Evolutionary conservation across 345 rosid species (phyloP).

Genomic region (Orychophragmus violaceus): DNA sequence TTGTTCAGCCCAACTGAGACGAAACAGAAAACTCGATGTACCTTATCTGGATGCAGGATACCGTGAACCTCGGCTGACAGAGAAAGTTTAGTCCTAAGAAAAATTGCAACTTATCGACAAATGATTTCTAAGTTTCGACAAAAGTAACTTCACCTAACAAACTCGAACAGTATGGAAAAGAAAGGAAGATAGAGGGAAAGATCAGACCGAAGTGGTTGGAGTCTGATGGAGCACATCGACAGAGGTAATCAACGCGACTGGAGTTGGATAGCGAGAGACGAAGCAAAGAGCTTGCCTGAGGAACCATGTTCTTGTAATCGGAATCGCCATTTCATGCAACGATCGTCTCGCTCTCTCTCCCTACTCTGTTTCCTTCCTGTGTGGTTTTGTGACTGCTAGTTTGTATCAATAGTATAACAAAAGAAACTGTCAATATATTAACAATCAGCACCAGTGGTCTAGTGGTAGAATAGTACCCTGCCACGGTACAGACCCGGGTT

Average conservation of each 20-base stretch:
- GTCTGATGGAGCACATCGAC: slow-evolving; percentile 37
- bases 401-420: neutral
- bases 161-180: too few relatives aligned
- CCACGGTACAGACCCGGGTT: slow-evolving; percentile 68
- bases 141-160: too few relatives aligned
- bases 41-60: slow-evolving; percentile 85
- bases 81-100: too few relatives aligned
- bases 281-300: slow-evolving; percentile 20
- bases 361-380: neutral
- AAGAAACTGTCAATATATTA: rapidly evolving
- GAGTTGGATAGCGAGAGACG: neutral
- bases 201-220: too few relatives aligned
- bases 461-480: slow-evolving; percentile 75
- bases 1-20: too few relatives aligned
- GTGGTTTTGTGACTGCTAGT: neutral
- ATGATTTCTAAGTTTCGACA: too few relatives aligned
- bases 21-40: too few relatives aligned
- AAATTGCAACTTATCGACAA: too few relatives aligned
- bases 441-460: slow-evolving; percentile 51
- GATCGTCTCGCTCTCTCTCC: neutral
- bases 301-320: slow-evolving; percentile 39
- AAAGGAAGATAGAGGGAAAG: neutral
- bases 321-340: slow-evolving; percentile 45
- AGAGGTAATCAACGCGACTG: slow-evolving; percentile 16
- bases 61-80: too few relatives aligned